Conservation (phyloP, 148 eudicot species). For the Amaranthus cruentus region DNA sequence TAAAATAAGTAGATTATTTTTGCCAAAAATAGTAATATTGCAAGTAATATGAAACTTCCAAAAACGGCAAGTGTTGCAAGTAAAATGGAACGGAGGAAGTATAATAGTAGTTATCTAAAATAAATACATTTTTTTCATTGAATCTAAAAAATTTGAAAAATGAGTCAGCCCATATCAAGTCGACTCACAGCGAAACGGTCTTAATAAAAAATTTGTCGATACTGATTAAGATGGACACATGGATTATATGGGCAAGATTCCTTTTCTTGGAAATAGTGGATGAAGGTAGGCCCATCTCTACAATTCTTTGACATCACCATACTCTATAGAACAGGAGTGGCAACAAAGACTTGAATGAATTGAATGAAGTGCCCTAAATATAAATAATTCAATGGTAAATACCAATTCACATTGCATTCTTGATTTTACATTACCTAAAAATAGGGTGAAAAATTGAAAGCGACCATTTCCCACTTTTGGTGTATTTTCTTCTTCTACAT, state of each 20-base stretch:
- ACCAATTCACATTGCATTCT: neutral
- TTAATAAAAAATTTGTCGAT: no score
- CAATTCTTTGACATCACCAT: conserved; percentile 12
- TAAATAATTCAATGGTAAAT: neutral
- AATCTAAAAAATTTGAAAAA: no score
- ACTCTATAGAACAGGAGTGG: neutral
- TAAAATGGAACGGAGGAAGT: no score
- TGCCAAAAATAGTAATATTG: no score
- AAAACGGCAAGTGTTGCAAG: no score
- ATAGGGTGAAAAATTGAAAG: conserved; percentile 31
- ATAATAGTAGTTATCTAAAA: no score
- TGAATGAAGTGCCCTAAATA: neutral
- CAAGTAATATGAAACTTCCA: no score
- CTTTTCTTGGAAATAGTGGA: conserved; percentile 24
- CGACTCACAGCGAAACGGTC: no score
- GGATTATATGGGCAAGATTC: neutral
- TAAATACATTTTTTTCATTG: no score
- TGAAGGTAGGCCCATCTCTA: conserved; percentile 7
- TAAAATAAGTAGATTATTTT: no score
- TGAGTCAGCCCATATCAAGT: no score
- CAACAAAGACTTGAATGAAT: neutral
- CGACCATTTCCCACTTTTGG: conserved; percentile 46
- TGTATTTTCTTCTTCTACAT: conserved; percentile 30
- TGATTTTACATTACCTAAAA: conserved; percentile 7
- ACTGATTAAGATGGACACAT: no score